Percentiles rank a stretch among this genome's conserved stretches.
Conservation (phyloP, 176 grass and related monocot genomes). For the Aegilops bicornis region DNA sequence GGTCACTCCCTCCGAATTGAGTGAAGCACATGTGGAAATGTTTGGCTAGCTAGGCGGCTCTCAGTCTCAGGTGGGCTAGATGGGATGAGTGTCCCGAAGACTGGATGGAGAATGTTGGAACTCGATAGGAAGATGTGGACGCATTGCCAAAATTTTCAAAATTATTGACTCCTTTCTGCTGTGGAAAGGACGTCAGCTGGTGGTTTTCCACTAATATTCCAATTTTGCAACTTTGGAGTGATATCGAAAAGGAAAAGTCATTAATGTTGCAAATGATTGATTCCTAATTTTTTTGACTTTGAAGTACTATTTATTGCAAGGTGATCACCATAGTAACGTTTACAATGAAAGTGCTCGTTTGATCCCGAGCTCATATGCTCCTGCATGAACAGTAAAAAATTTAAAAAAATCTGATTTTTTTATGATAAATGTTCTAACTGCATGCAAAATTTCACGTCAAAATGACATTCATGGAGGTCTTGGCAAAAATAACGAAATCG, state of each 20-base stretch:
- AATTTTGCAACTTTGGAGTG: conserved; percentile 27
- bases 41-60: neutral
- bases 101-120: conserved; percentile 17
- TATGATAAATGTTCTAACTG: no score
- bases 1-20: neutral
- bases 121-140: conserved; percentile 21
- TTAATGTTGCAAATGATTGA: neutral
- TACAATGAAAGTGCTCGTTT: no score
- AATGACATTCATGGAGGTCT: no score
- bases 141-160: conserved; percentile 16
- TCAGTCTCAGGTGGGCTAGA: neutral
- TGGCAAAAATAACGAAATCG: no score
- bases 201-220: conserved; percentile 42
- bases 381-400: no score
- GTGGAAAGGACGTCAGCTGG: conserved; percentile 33
- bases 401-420: no score
- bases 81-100: neutral
- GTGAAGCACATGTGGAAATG: neutral
- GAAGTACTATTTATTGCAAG: no score
- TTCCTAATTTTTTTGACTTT: neutral
- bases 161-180: conserved; percentile 31
- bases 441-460: no score
- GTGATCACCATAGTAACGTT: no score
- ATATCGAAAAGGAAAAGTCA: neutral
- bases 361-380: no score